A percentile compares a stretch with the other conserved stretches of the same genome.
Evolutionary conservation across 1,139 yeast genomes (phyloP).

Genomic region (Neolecta irregularis): DNA sequence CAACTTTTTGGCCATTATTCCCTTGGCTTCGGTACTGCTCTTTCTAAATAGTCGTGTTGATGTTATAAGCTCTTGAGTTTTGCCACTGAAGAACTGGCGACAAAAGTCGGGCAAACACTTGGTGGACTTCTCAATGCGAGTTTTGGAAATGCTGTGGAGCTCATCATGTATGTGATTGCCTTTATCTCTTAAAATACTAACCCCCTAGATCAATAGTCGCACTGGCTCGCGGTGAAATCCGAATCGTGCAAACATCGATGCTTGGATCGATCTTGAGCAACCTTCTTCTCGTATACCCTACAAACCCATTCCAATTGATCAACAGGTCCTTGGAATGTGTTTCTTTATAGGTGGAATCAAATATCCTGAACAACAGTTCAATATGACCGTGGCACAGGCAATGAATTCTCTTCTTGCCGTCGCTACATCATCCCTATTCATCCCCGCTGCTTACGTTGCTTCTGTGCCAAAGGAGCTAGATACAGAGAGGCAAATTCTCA

Average conservation of each 20-base stretch:
- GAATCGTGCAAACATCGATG: conserved; percentile 93
- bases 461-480: conserved; percentile 33
- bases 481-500: conserved; percentile 38
- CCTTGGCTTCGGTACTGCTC: conserved; percentile 58
- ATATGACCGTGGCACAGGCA: conserved; percentile 93
- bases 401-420: conserved; percentile 89
- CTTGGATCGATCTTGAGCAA: conserved; percentile 84
- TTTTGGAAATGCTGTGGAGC: conserved; percentile 92
- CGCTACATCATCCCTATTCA: conserved; percentile 70
- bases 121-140: conserved; percentile 68
- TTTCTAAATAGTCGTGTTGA: conserved; percentile 30
- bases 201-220: too few relatives aligned
- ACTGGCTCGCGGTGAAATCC: conserved; percentile 63
- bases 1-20: conserved; percentile 81
- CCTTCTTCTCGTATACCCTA: conserved; percentile 40
- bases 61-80: conserved; percentile 23
- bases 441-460: conserved; percentile 94
- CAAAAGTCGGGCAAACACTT: conserved; percentile 68
- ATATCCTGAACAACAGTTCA: conserved; percentile 72
- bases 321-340: conserved; percentile 64
- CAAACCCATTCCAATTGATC: not conserved
- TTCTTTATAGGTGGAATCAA: conserved; percentile 86
- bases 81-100: conserved; percentile 86
- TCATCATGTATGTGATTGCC: conserved; percentile 87
- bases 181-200: too few relatives aligned